Evolutionary conservation across 2,329 filamentous ascomycete genomes (phyloP), one percentile per base, ranked within the genome.

Genomic region (Sporothrix protearum): DNA sequence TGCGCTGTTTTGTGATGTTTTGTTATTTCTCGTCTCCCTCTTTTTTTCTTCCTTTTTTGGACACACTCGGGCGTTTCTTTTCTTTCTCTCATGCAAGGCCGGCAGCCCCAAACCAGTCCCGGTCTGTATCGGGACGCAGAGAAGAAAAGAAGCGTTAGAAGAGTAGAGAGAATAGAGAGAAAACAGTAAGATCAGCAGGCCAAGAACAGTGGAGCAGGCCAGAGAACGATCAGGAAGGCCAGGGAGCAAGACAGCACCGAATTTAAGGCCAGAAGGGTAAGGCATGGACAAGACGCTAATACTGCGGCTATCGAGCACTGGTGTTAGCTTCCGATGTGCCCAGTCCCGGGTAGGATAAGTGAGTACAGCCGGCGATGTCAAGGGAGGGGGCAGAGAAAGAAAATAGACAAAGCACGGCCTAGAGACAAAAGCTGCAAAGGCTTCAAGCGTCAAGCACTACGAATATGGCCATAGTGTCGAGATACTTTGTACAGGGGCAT

Each of bases 311-410:
- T 57, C 42, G 39, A 36, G 8, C 42, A 28, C 67, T 51, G n/a
- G 69, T 53, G 69, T 61, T 61, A 71, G 69, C 69, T 57, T 71
- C 55, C 64, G 68, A 69, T 47, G 39, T 69, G 28, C 30, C 61
- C 69, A 45, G 30, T 42, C 33, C n/a, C 9, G 57, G 19, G 57
- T 42, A 16, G 33, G 36, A 63, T 39, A 25, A 16, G 33, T 63
- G 33, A 22, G 33, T 22, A 14, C 14, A 42, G n/a, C 2, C 9
- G 28, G 53, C 14, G 53, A 33, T 6, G 53, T 33, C 53, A 2
- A 33, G n/a, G 22, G 49, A 53, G 53, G 6, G 6, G 10, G 6
- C 30, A 36, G 30, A 19, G n/a, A 39, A 45, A 16, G 28, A 12
- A 28, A 28, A 10, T 28, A 2, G 12, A 28, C n/a, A 8, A 16